Evolutionary conservation across 2,329 filamentous ascomycete species (phyloP).

Genomic region (Microdochium nivale): DNA sequence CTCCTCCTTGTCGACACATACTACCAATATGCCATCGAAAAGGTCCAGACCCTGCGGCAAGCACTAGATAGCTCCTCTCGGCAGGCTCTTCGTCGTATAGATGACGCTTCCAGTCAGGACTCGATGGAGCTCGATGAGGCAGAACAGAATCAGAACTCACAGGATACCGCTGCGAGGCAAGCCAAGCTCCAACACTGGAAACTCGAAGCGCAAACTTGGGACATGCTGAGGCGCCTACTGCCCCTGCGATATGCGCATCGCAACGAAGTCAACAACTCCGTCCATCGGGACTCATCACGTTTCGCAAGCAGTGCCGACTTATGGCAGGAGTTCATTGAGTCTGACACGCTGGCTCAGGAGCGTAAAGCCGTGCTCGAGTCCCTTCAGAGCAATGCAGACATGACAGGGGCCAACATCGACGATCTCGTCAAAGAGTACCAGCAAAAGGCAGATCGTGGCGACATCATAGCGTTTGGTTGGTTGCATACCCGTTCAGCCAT

Average conservation of each 20-base stretch:
- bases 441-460: slow-evolving; percentile 66
- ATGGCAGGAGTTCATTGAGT: slow-evolving; percentile 67
- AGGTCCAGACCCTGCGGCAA: slow-evolving; percentile 32
- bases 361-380: slow-evolving; percentile 75
- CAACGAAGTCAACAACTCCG: slow-evolving; percentile 20
- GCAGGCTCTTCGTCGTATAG: slow-evolving; percentile 17
- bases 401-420: slow-evolving; percentile 60
- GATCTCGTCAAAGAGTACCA: slow-evolving; percentile 69
- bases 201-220: slow-evolving; percentile 84
- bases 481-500: slow-evolving; percentile 84
- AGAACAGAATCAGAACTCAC: slow-evolving; percentile 23
- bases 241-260: slow-evolving; percentile 52
- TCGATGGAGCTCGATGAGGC: slow-evolving; percentile 49
- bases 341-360: slow-evolving; percentile 67
- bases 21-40: slow-evolving; percentile 43
- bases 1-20: slow-evolving; percentile 61
- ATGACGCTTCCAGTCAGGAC: slow-evolving; percentile 23
- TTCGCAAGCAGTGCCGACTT: slow-evolving; percentile 19
- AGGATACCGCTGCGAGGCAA: slow-evolving; percentile 5
- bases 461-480: slow-evolving; percentile 82
- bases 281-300: slow-evolving; percentile 19
- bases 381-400: slow-evolving; percentile 69
- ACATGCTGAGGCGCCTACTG: slow-evolving; percentile 68
- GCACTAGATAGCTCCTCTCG: slow-evolving; percentile 26
- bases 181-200: slow-evolving; percentile 58